Conservation (phyloP, 768 basidiomycete species). For the Boletus subparvulus region DNA sequence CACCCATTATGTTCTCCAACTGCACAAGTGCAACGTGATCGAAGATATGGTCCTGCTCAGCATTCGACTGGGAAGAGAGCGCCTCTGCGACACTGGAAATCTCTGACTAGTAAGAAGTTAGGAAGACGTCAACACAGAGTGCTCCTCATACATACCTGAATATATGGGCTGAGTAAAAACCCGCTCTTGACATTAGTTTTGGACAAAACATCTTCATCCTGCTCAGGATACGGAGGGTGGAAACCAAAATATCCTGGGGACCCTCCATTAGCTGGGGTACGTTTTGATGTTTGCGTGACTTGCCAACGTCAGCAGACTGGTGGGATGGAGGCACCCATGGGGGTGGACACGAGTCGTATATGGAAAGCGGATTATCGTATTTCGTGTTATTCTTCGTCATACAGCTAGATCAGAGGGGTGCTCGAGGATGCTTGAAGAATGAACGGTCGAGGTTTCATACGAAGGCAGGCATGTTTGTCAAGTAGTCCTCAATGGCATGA, state of each 20-base stretch:
- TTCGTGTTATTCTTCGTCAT: conserved; percentile 29
- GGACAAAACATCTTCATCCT: conserved; percentile 74
- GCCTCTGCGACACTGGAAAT: conserved; percentile 13
- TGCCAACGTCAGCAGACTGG: conserved; percentile 67
- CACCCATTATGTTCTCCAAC: conserved; percentile 74
- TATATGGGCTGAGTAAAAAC: conserved; percentile 50
- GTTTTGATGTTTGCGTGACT: conserved; percentile 12
- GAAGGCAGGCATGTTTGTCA: background rate
- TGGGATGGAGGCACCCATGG: conserved; percentile 72
- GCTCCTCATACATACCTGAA: conserved; percentile 49
- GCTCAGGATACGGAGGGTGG: conserved; percentile 69
- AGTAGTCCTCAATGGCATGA: no score
- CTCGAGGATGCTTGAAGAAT: background rate
- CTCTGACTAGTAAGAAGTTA: conserved; percentile 23
- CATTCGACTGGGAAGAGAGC: conserved; percentile 12
- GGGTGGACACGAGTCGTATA: conserved; percentile 69
- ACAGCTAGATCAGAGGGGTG: background rate
- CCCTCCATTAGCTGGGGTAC: background rate
- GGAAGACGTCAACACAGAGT: background rate
- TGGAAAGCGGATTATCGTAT: conserved; percentile 37
- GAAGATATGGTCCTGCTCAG: conserved; percentile 45
- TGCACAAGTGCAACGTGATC: conserved; percentile 53
- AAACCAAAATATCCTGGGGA: conserved; percentile 70
- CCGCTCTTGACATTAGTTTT: conserved; percentile 66
- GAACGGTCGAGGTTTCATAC: background rate